Evolutionary conservation across 805 yeast genomes (phyloP), one percentile per base, ranked within the genome.

Genomic region (Candida dajiaensis): DNA sequence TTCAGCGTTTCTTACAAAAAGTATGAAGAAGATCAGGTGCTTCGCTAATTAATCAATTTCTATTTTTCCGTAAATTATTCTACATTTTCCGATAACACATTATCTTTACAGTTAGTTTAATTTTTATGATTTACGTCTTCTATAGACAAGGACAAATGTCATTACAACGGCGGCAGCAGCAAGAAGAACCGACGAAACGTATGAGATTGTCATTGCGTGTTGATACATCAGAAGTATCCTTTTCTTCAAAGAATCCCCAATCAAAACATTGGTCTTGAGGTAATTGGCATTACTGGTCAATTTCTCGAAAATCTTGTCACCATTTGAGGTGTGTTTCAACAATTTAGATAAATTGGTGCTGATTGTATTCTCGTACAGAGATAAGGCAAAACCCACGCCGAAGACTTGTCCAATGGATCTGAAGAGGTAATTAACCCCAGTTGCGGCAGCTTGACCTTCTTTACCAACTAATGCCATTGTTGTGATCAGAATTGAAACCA

Each of bases 391-490:
- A 15, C 75, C 72, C 8, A 69, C 72, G 36, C 77, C 75, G 7
- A 68, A 52, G 12, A 70, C 74, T 41, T 69, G 66, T 9, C 77
- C 77, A 38, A 70, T 51, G 1, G 76, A 70, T 46, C 72, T 63
- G 43, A 71, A 66, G 43, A 72, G 57, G 40, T 70, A 72, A 38
- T 66, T 70, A 63, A 69, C 72, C 16, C 76, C 72, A 11, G 72
- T 70, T 18, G 73, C 72, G 31, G 69, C 56, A 2, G 76, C 76
- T 48, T 73, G 77, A n/a, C 67, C 65, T 38, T 61, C 62, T 22
- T 57, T 49, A 12, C 76, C 76, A 28, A 68, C 76, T 38, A 61
- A 63, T 1, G 70, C 76, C 1, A 76, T 73, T 8, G 59, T 45
- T 5, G 65, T 38, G 2, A 61, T 42, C 35, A 63, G 57, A 1